Percentiles rank a stretch among this genome's conserved stretches.
These are phyloP conservation scores for Naganishia albida DNA, from an alignment of 1,284 basidiomycete genomes.

Conservation along the genomic window DNA sequence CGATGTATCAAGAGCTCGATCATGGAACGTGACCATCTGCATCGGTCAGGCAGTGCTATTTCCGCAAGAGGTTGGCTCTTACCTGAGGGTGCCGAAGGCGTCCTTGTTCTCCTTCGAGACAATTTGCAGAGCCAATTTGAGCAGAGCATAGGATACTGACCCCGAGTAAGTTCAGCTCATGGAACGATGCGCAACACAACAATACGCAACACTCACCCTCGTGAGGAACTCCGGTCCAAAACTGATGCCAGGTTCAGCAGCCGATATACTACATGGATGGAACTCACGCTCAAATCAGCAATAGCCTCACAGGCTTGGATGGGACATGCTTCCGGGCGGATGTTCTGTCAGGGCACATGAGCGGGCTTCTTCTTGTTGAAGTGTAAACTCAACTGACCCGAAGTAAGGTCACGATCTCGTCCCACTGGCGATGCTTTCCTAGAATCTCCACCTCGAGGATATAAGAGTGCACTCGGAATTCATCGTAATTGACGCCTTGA, in stretches of 20 bases:
- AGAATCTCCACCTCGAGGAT: constrained; percentile 19
- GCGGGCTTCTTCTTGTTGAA: too few relatives aligned
- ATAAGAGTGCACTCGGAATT: constrained; percentile 5
- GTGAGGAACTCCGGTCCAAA: constrained; percentile 4
- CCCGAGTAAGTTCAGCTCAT: not conserved
- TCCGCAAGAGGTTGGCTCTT: too few relatives aligned
- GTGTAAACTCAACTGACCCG: not conserved
- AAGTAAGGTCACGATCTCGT: constrained; percentile 6
- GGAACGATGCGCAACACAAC: too few relatives aligned
- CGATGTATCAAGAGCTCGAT: constrained; percentile 23
- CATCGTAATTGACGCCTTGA: not conserved
- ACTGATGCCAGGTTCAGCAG: not conserved
- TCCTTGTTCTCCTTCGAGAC: not conserved
- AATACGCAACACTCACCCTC: not conserved
- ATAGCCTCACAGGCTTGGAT: constrained; percentile 20
- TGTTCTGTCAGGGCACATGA: not conserved
- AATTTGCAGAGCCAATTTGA: constrained; percentile 8
- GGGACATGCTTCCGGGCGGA: not conserved
- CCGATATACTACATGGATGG: not conserved
- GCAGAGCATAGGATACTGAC: constrained; percentile 7
- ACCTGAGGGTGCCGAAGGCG: constrained; percentile 7
- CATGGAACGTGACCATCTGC: constrained; percentile 18
- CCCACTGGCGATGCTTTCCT: not conserved
- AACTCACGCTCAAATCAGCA: constrained; percentile 15
- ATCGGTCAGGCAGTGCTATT: not conserved